Percentiles rank a stretch among this genome's conserved stretches.
Evolutionary conservation across 768 basidiomycete species (phyloP).

Genomic region (Omphalotus guepiniiformis): DNA sequence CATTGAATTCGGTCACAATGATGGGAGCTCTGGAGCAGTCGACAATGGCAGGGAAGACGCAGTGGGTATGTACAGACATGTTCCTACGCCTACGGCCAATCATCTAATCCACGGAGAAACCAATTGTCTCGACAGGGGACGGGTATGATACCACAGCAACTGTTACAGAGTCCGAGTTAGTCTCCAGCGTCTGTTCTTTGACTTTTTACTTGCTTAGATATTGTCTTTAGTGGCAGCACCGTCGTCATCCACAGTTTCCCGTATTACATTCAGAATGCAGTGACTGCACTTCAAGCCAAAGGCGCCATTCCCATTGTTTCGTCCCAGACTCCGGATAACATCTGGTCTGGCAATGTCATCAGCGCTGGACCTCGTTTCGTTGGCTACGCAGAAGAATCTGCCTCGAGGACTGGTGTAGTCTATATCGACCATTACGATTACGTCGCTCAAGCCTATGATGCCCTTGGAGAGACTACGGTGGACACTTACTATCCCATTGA

Average conservation of each 20-base stretch:
- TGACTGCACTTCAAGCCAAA: constrained; percentile 37
- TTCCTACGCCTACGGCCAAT: neutral
- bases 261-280: constrained; percentile 42
- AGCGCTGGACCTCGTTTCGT: constrained; percentile 40
- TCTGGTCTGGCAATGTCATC: constrained; percentile 33
- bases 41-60: constrained; percentile 42
- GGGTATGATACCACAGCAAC: constrained; percentile 31
- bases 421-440: constrained; percentile 47
- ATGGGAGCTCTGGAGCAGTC: constrained; percentile 16
- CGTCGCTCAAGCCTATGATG: constrained; percentile 36
- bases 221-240: constrained; percentile 27
- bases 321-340: constrained; percentile 44
- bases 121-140: constrained; percentile 19
- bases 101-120: too few species aligned
- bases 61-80: constrained; percentile 19
- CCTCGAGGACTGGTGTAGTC: constrained; percentile 29
- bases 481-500: constrained; percentile 41
- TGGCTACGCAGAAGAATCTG: constrained; percentile 37
- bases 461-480: constrained; percentile 31
- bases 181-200: neutral
- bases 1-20: constrained; percentile 27
- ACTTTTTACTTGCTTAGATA: neutral
- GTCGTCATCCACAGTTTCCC: constrained; percentile 42
- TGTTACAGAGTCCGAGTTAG: constrained; percentile 32
- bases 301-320: constrained; percentile 45